Evolutionary conservation across 768 basidiomycete genomes (phyloP).

Genomic region (Termitomyces sp.): DNA sequence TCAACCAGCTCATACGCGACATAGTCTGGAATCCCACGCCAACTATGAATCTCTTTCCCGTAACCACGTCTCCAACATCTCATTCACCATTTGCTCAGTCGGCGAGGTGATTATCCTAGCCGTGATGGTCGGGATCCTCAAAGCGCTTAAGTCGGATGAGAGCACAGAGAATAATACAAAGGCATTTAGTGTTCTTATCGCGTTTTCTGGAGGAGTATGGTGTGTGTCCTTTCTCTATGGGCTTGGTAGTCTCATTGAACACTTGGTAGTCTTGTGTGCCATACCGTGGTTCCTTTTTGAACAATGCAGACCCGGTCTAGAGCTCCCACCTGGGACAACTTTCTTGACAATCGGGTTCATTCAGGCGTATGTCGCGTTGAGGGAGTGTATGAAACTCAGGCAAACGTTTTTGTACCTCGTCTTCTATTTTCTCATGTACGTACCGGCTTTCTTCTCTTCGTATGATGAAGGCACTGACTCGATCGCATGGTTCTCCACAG

Average conservation of each 20-base stretch:
- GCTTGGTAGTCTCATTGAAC: not conserved
- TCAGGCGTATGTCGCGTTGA: constrained; percentile 57
- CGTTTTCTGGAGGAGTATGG: constrained; percentile 77
- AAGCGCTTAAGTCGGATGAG: constrained; percentile 54
- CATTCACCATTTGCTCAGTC: constrained; percentile 63
- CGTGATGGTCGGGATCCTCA: constrained; percentile 74
- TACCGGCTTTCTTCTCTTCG: constrained; percentile 5
- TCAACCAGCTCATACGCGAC: not conserved
- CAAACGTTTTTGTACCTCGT: constrained; percentile 72
- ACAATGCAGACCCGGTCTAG: constrained; percentile 60
- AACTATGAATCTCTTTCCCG: constrained; percentile 58
- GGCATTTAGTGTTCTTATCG: constrained; percentile 70
- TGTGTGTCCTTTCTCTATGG: constrained; percentile 31
- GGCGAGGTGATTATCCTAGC: constrained; percentile 70
- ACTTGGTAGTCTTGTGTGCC: constrained; percentile 53
- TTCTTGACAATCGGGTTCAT: constrained; percentile 64
- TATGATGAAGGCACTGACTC: not conserved
- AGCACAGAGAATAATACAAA: constrained; percentile 71
- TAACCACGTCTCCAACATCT: constrained; percentile 72
- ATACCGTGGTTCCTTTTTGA: constrained; percentile 73
- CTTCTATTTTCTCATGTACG: constrained; percentile 75
- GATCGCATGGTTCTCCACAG: constrained; percentile 25
- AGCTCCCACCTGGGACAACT: constrained; percentile 49
- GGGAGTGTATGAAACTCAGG: constrained; percentile 62
- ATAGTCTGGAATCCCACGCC: constrained; percentile 45